Evolutionary conservation across 208 protist genomes (phyloP), one percentile per base, ranked within the genome.

Genomic region (Acanthamoeba divionensis): DNA sequence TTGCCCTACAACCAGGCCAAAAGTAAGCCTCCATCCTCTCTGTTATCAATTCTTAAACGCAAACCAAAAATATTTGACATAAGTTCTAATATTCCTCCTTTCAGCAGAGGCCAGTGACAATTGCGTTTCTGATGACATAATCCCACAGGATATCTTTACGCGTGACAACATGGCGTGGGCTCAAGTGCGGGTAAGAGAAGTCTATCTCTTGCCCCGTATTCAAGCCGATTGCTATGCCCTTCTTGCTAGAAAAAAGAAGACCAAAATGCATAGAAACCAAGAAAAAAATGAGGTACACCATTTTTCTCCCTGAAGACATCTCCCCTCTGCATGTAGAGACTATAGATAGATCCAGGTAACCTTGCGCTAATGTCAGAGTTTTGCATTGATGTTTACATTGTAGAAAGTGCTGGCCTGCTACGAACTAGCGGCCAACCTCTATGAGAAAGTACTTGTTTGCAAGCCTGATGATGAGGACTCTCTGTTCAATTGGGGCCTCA

Each of bases 201-300:
- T 52, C 71, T 82, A 82, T 36, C 31, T 82, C 24, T 52, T 82
- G 71, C 71, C 71, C 12, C 38, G 71, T 26, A 82, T 82, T 36
- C 71, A 82, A 31, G 71, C 71, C 38, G 71, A 82, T 36, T 82
- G 71, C 71, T 82, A 82, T 36, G 71, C 71, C 12, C 71, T 82
- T 5, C 71, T 82, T 36, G 71, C 71, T 52, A 52, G 48, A 21
- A 45, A 52, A 24, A 82, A 82, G 71, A 82, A 82, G 71, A 13
- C 5, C 45, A 82, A 57, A 21, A 21, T 82, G 48, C 48, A 57
- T 52, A 3, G 9, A 0, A 52, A 52, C 71, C 10, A n/a, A 8
- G 3, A 26, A 26, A 26, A 12, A 15, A 82, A 82, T 45, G 36
- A 57, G 57, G 57, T 65, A 6, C 57, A 0, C 13, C 10, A 10